phyloP scores from a whole-genome alignment of 139 green algal species.

The Chlorella ohadii region DNA sequence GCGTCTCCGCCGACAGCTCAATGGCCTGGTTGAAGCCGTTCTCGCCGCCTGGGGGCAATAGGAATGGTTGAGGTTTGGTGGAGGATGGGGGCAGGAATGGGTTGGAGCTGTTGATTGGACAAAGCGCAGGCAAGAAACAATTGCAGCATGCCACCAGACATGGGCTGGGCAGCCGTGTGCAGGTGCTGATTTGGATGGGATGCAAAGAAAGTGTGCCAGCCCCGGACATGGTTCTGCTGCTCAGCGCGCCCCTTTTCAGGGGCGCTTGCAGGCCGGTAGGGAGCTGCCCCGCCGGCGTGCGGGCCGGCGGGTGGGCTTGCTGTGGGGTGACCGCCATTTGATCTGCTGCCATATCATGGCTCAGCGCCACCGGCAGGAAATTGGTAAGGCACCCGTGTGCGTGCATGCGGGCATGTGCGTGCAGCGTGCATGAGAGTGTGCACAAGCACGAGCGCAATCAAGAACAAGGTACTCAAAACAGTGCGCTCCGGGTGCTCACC shows the following conservation, averaged over 20 bases:
- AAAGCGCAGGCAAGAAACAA: too few relatives aligned
- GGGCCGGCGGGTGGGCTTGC: conserved; percentile 31
- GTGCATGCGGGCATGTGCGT: neutral
- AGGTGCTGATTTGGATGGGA: neutral
- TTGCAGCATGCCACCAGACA: neutral
- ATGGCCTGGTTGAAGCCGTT: conserved; percentile 99
- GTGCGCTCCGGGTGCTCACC: too few relatives aligned
- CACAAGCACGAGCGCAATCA: neutral
- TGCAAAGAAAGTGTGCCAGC: conserved; percentile 6
- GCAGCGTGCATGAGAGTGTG: neutral
- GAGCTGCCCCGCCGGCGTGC: conserved; percentile 1
- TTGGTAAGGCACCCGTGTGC: conserved; percentile 71
- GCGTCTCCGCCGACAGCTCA: conserved; percentile 94
- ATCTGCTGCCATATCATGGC: conserved; percentile 65
- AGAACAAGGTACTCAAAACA: too few relatives aligned
- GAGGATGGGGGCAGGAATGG: neutral
- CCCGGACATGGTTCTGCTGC: conserved; percentile 3
- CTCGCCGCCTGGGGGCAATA: conserved; percentile 79
- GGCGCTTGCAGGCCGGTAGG: neutral
- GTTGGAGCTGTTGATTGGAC: too few relatives aligned
- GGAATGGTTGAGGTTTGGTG: neutral
- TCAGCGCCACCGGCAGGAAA: conserved; percentile 60
- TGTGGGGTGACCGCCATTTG: conserved; percentile 77
- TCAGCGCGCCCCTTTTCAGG: neutral
- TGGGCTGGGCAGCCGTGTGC: neutral